A percentile compares a stretch with the other conserved stretches of the same genome.
phyloP scores from a whole-genome alignment of 1,284 basidiomycete genomes.

The Leccinum fallax region DNA sequence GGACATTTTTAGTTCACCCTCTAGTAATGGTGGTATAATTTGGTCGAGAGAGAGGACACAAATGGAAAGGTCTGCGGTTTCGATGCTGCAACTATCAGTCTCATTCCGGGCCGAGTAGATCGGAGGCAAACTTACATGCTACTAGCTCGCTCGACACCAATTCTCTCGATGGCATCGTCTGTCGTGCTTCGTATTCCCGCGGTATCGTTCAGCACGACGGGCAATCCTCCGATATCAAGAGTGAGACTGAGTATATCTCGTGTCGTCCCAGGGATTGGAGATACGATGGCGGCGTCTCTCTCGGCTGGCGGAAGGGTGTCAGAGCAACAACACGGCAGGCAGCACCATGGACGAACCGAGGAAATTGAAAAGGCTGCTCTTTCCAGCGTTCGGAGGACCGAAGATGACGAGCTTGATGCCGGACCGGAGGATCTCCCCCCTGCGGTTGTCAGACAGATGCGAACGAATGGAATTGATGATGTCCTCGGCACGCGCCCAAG shows the following conservation, averaged over 20 bases:
- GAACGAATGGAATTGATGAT: conserved; percentile 53
- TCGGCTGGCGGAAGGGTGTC: conserved; percentile 52
- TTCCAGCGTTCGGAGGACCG: conserved; percentile 89
- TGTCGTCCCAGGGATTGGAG: conserved; percentile 84
- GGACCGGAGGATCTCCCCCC: conserved; percentile 82
- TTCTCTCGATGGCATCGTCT: conserved; percentile 75
- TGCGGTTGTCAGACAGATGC: conserved; percentile 66
- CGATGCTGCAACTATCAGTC: conserved; percentile 49
- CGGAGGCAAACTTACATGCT: conserved; percentile 50
- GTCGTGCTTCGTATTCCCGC: conserved; percentile 75
- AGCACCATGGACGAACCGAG: conserved; percentile 52
- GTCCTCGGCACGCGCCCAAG: conserved; percentile 46
- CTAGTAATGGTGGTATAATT: conserved; percentile 29
- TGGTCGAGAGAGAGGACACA: conserved; percentile 76
- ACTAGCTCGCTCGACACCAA: conserved; percentile 76
- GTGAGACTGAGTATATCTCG: conserved; percentile 83
- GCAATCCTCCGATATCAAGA: conserved; percentile 85
- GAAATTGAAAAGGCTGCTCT: conserved; percentile 83
- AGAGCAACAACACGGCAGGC: not conserved
- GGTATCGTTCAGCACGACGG: conserved; percentile 80
- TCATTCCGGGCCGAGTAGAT: conserved; percentile 1
- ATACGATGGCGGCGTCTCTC: conserved; percentile 87
- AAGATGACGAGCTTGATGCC: conserved; percentile 85
- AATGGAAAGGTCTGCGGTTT: conserved; percentile 68
- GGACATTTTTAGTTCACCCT: conserved; percentile 26